These are phyloP conservation scores for Penicillium pancosmium DNA, from an alignment of 495 filamentous ascomycete species.

Conservation along the genomic window DNA sequence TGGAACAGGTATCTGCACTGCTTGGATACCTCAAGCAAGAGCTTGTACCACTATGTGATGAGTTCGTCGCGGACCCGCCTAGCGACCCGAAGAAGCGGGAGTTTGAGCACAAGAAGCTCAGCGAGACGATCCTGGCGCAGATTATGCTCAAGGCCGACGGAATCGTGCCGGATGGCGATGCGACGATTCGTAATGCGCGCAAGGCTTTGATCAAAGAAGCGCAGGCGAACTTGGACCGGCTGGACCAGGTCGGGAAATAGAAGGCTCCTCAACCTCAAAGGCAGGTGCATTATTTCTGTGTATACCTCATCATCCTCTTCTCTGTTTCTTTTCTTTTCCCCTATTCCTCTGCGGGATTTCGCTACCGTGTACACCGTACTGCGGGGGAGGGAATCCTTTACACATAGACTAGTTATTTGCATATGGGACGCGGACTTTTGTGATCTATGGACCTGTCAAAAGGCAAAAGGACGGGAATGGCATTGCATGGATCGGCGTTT, in stretches of 20 bases:
- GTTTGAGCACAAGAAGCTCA: slow-evolving; percentile 78
- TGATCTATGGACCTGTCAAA: slow-evolving; percentile 15
- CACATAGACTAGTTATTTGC: slow-evolving; percentile 22
- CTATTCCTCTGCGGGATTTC: not conserved
- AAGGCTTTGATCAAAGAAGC: slow-evolving; percentile 77
- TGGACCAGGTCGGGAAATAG: slow-evolving; percentile 54
- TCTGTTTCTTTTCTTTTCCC: slow-evolving; percentile 19
- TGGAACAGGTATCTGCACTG: slow-evolving; percentile 75
- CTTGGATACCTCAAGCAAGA: slow-evolving; percentile 64
- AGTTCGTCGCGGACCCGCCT: slow-evolving; percentile 69
- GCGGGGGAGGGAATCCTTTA: slow-evolving; percentile 13
- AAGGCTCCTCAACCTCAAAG: slow-evolving; percentile 6
- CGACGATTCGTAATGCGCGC: slow-evolving; percentile 63
- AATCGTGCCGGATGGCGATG: slow-evolving; percentile 72
- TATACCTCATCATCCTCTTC: slow-evolving; percentile 19
- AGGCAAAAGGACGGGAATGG: not conserved
- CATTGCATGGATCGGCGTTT: slow-evolving; percentile 18
- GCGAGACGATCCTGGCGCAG: slow-evolving; percentile 82
- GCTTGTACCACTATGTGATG: slow-evolving; percentile 65
- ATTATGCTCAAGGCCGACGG: slow-evolving; percentile 83
- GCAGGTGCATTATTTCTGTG: slow-evolving; percentile 2
- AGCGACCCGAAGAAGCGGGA: slow-evolving; percentile 68
- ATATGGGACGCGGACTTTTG: slow-evolving; percentile 10
- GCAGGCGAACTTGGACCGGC: slow-evolving; percentile 61
- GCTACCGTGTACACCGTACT: not conserved